Evolutionary conservation across 768 basidiomycete species (phyloP), one percentile per base, ranked within the genome.

Genomic region (Pisolithus marmoratus): DNA sequence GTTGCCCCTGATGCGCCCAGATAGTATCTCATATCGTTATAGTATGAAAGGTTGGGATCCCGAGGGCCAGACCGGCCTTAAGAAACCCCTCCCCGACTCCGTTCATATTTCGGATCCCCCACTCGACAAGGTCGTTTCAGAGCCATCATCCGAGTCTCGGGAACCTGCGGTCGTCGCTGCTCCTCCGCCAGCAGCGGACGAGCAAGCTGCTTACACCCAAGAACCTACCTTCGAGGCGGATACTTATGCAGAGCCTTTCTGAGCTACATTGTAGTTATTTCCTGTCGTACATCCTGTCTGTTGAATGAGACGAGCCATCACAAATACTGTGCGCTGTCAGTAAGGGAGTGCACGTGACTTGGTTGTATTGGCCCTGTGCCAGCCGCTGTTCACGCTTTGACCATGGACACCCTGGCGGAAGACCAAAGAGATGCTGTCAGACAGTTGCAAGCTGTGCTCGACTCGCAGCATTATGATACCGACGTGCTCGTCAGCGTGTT

Each of bases 21-120:
- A 48, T 12, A 26, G 4, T 43, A 26, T 36, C 54, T 70, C 42
- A 34, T 5, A 14, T 63, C 57, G 22, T 11, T 41, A 22, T 61
- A 95, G 94, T 74, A 99, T 99, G 96, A 94, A 95, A 75, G 90
- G 87, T 48, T 87, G 78, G 70, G 96, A 99, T 71, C 92, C 94
- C 37, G 88, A 94, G 66, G 96, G 96, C 55, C 80, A 81, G 54
- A 72, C 78, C 43, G 96, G 96, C 43, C 96, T 94, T 63, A 79
- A 80, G 72, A 93, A 91, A 71, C 92, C 94, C 58, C 86, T 98
- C 48, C 96, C 96, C 49, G 96, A 98, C 70, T 87, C 86, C 58
- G 94, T 99, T 65, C 82, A 83, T 63, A 90, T 98, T 64, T 68
- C 82, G 66, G 92, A 94, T 67, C 93, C 89, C 38, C 90, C 90